phyloP scores from a whole-genome alignment of 2,329 filamentous ascomycete species.

The Aureobasidium subglaciale region DNA sequence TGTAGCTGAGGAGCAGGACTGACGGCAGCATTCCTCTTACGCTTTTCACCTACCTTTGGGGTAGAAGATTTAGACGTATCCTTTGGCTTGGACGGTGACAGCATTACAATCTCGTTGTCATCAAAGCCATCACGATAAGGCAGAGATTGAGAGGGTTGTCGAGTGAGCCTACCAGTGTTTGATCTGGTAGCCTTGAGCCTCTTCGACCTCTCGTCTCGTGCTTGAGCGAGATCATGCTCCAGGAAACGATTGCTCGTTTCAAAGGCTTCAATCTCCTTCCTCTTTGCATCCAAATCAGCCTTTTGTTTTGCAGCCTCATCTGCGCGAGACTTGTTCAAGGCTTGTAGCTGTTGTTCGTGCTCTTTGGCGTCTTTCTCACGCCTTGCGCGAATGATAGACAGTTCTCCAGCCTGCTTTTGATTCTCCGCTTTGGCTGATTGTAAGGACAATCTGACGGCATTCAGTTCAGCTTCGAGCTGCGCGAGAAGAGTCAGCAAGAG shows the following conservation, averaged over 20 bases:
- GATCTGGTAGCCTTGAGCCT: constrained; percentile 27
- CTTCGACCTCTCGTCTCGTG: constrained; percentile 40
- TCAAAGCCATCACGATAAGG: constrained; percentile 71
- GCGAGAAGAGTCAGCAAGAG: background rate
- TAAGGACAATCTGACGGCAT: constrained; percentile 32
- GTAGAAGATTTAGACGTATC: constrained; percentile 45
- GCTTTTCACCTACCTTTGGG: constrained; percentile 58
- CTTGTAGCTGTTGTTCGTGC: constrained; percentile 55
- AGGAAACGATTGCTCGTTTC: constrained; percentile 67
- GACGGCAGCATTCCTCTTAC: constrained; percentile 58
- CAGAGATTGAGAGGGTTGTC: constrained; percentile 55
- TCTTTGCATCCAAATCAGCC: constrained; percentile 56
- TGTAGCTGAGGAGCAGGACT: constrained; percentile 54
- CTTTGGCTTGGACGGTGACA: constrained; percentile 47
- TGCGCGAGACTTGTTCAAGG: constrained; percentile 55
- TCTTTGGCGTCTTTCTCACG: constrained; percentile 55
- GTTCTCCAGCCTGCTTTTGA: constrained; percentile 62
- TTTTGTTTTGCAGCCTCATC: constrained; percentile 60
- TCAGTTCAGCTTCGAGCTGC: constrained; percentile 39
- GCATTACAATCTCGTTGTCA: constrained; percentile 52
- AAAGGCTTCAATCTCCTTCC: constrained; percentile 57
- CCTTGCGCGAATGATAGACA: constrained; percentile 66
- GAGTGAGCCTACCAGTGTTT: constrained; percentile 30
- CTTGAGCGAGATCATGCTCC: constrained; percentile 63
- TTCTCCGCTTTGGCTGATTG: constrained; percentile 42